phyloP scores from a whole-genome alignment of 495 filamentous ascomycete species.

The Halenospora varia region DNA sequence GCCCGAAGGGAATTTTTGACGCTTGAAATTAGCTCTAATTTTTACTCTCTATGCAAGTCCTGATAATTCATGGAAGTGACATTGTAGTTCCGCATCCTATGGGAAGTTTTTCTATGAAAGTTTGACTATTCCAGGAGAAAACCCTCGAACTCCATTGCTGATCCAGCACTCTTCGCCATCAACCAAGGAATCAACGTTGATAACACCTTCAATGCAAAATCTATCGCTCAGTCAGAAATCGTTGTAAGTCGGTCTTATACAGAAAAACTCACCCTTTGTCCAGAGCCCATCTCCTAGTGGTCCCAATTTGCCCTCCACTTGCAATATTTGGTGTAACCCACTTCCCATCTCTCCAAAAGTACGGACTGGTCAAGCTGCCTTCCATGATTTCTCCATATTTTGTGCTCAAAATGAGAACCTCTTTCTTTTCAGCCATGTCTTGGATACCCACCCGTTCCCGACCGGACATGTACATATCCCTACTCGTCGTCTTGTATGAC shows the following conservation, averaged over 20 bases:
- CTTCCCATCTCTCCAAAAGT: conserved; percentile 62
- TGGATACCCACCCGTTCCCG: conserved; percentile 52
- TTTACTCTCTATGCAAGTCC: no score
- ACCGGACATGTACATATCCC: conserved; percentile 62
- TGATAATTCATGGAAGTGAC: no score
- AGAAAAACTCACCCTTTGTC: conserved; percentile 37
- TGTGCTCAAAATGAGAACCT: conserved; percentile 71
- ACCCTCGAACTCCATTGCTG: conserved; percentile 82
- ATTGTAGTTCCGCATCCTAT: no score
- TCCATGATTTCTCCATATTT: conserved; percentile 76
- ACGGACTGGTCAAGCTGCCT: conserved; percentile 75
- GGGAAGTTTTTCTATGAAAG: no score
- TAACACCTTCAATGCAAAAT: conserved; percentile 56
- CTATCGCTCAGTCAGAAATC: conserved; percentile 5
- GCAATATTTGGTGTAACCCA: conserved; percentile 64
- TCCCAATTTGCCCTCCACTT: conserved; percentile 78
- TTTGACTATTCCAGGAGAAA: no score
- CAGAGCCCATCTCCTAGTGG: conserved; percentile 76
- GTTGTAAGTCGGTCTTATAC: not conserved
- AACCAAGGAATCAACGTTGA: conserved; percentile 50
- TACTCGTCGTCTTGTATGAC: conserved; percentile 69
- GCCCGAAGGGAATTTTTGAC: no score
- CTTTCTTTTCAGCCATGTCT: conserved; percentile 46
- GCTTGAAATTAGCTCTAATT: no score
- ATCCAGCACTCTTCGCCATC: conserved; percentile 79